These are phyloP conservation scores for Forsythia suspensa DNA, from an alignment of 257 asterid genomes.

Conservation along the genomic window DNA sequence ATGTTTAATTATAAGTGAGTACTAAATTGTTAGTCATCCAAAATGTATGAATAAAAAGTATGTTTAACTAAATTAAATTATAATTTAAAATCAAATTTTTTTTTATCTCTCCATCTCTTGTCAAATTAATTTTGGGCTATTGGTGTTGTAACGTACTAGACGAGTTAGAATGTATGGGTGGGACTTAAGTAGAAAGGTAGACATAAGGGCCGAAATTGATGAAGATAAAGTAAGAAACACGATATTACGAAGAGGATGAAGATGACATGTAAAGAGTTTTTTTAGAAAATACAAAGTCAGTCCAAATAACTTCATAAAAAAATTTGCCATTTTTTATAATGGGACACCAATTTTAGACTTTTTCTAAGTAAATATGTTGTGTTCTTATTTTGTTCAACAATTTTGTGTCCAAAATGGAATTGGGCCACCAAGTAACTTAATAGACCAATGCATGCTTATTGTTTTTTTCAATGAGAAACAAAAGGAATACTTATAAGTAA, in stretches of 20 bases:
- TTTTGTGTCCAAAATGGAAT: conserved; percentile 6
- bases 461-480: too few species aligned
- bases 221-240: neutral
- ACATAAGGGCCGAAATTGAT: neutral
- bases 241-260: neutral
- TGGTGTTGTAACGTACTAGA: neutral
- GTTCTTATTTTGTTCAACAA: neutral
- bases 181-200: neutral
- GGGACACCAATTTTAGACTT: neutral
- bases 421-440: neutral
- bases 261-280: neutral
- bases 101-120: neutral
- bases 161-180: neutral
- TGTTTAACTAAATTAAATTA: too few species aligned
- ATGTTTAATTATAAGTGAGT: too few species aligned
- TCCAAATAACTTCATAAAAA: neutral
- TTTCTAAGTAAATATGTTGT: neutral
- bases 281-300: neutral
- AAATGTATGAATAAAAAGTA: too few species aligned
- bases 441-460: conserved; percentile 3
- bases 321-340: neutral
- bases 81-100: too few species aligned
- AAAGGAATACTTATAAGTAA: too few species aligned
- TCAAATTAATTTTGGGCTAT: neutral
- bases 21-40: too few species aligned